These are phyloP conservation scores for Calonectria leucothoes DNA, from an alignment of 2,329 filamentous ascomycete genomes.

Conservation along the genomic window DNA sequence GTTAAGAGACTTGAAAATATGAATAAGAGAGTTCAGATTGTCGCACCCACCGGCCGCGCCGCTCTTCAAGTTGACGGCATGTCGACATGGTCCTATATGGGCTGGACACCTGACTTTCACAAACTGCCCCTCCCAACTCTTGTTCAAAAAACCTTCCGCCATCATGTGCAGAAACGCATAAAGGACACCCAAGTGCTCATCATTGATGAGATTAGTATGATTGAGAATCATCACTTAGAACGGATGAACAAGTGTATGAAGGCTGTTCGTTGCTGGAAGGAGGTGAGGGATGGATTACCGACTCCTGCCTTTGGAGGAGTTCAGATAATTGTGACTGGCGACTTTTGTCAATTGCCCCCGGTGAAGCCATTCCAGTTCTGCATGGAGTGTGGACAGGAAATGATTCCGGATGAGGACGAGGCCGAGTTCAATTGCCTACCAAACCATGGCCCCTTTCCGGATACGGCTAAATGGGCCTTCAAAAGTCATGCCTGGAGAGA, in stretches of 20 bases:
- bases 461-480: slow-evolving; percentile 72
- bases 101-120: slow-evolving; percentile 57
- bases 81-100: slow-evolving; percentile 68
- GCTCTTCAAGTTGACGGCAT: slow-evolving; percentile 67
- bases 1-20: slow-evolving; percentile 17
- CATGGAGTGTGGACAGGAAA: slow-evolving; percentile 26
- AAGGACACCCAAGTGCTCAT: slow-evolving; percentile 64
- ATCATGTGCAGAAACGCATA: slow-evolving; percentile 48
- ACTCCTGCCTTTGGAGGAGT: slow-evolving; percentile 38
- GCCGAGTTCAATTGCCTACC: slow-evolving; percentile 43
- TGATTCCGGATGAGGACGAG: background rate
- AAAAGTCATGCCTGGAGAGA: slow-evolving; percentile 64
- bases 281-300: background rate
- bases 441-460: slow-evolving; percentile 51
- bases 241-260: slow-evolving; percentile 49
- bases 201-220: slow-evolving; percentile 77
- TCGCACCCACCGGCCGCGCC: slow-evolving; percentile 71
- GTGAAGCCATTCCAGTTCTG: slow-evolving; percentile 63
- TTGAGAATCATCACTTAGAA: slow-evolving; percentile 59
- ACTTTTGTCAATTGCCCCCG: slow-evolving; percentile 71
- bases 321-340: slow-evolving; percentile 47
- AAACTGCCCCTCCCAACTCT: slow-evolving; percentile 33
- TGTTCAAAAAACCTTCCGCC: background rate
- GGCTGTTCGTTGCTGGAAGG: background rate
- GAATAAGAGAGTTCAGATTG: slow-evolving; percentile 55